Base-by-base conservation (phyloP, 805 yeast genomes). In the Wickerhamiella dianesei region DNA sequence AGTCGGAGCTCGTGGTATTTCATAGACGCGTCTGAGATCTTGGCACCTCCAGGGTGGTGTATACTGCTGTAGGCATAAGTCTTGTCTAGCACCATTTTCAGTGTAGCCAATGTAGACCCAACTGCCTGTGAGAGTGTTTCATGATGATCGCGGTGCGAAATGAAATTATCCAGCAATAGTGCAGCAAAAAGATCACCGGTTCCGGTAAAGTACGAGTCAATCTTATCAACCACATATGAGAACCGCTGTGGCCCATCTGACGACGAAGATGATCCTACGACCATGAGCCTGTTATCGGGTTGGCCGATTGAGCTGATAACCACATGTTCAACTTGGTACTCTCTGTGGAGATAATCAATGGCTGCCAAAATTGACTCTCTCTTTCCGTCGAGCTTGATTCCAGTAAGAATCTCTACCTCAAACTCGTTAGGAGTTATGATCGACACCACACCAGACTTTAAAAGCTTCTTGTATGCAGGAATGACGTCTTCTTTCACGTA, bases 161-260 rank as follows among this genome's bases (percentile, higher is more conserved):
- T 67, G 22, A 79, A 65, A 53, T 83, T 73, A 61, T 82, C 94
- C 4, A 84, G 55, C 29, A 87, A 61, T 37, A 88, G 62, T 0
- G 95, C 89, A 0, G 95, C 80, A 56, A 89, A 88, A 39, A 88
- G 64, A 58, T 88, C 97, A 4, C 97, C 97, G 0, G 92, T 95
- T 1, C 97, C 97, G 0, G 96, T 85, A 64, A 88, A 89, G 61
- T 89, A 86, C 3, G 89, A 79, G 46, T 80, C 76, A 39, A 85
- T 74, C 35, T 71, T 67, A 2, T 71, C 70, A 56, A 74, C 77
- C 43, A 60, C 65, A 45, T 64, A 51, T 1, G 65, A 58, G 17
- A 43, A 39, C 14, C 8, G n/a, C 12, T 25, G 32, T 12, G 32
- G 12, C 9, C 44, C 21, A 47, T 35, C 18, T 9, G 29, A 17